Percentiles rank a stretch among this genome's conserved stretches.
Conservation (phyloP, 352 stramenopile genomes). For the Globisporangium splendens region DNA sequence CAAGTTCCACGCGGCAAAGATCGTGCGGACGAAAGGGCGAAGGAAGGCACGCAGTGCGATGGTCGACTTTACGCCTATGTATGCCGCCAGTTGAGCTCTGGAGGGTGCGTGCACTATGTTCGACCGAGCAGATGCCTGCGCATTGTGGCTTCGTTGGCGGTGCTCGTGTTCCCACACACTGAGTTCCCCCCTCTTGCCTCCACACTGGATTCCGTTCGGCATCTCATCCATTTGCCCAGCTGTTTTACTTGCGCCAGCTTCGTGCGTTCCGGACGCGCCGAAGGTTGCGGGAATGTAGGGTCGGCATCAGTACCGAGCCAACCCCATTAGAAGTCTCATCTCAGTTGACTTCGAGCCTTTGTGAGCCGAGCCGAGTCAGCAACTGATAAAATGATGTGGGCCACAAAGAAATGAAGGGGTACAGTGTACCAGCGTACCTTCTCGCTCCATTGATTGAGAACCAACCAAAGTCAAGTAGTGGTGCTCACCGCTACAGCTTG, state of each 20-base stretch:
- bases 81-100: too few relatives aligned
- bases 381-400: constrained; percentile 1
- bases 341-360: background rate
- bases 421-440: constrained; percentile 12
- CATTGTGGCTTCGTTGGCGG: background rate
- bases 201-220: background rate
- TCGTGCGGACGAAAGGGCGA: too few relatives aligned
- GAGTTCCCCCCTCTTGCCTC: background rate
- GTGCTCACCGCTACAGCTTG: constrained; percentile 14
- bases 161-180: background rate
- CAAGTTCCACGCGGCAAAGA: too few relatives aligned
- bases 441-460: constrained; percentile 17
- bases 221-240: background rate
- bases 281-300: background rate
- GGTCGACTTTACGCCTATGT: too few relatives aligned
- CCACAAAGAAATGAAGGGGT: background rate
- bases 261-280: too few relatives aligned
- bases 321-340: background rate
- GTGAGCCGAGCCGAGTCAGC: background rate
- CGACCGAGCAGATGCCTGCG: too few relatives aligned
- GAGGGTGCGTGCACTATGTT: too few relatives aligned
- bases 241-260: background rate
- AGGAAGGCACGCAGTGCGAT: too few relatives aligned
- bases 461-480: constrained; percentile 31
- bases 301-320: background rate